phyloP scores from a whole-genome alignment of 176 grass and related monocot genomes.

The Carex pumila region DNA sequence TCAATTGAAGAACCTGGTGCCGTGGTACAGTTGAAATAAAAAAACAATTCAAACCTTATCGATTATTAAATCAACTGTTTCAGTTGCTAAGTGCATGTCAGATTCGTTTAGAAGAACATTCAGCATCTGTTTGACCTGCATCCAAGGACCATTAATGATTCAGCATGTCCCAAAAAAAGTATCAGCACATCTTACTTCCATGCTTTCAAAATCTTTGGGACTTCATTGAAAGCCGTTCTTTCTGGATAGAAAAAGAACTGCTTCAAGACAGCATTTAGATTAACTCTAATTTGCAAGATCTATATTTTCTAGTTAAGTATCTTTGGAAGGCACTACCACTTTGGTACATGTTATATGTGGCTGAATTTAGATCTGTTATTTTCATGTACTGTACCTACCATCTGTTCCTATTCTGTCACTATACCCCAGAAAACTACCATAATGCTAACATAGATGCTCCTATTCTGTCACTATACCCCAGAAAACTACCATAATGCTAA shows the following conservation, averaged over 20 bases:
- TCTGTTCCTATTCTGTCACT: not conserved
- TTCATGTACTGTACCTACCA: not conserved
- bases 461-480: not conserved
- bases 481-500: not conserved
- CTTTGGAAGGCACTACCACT: not conserved
- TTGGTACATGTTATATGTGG: not conserved
- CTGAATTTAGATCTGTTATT: not conserved
- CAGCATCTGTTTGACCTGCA: slow-evolving; percentile 97
- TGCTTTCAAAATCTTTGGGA: not conserved
- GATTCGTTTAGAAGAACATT: slow-evolving; percentile 91
- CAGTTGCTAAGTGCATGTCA: slow-evolving; percentile 89
- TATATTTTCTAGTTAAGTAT: not conserved
- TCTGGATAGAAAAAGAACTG: not conserved
- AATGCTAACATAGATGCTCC: not conserved
- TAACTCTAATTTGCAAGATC: not conserved
- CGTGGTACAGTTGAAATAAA: slow-evolving; percentile 9
- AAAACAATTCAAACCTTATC: slow-evolving; percentile 68
- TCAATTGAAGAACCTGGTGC: not conserved
- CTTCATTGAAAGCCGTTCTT: not conserved
- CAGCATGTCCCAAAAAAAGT: not conserved
- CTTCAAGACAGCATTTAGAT: not conserved
- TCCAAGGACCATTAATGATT: slow-evolving; percentile 15
- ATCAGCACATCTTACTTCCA: not conserved
- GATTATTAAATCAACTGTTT: slow-evolving; percentile 82
- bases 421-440: not conserved